Evolutionary conservation across 495 filamentous ascomycete genomes (phyloP), one percentile per base, ranked within the genome.

Genomic region (Pyronema omphalodes): DNA sequence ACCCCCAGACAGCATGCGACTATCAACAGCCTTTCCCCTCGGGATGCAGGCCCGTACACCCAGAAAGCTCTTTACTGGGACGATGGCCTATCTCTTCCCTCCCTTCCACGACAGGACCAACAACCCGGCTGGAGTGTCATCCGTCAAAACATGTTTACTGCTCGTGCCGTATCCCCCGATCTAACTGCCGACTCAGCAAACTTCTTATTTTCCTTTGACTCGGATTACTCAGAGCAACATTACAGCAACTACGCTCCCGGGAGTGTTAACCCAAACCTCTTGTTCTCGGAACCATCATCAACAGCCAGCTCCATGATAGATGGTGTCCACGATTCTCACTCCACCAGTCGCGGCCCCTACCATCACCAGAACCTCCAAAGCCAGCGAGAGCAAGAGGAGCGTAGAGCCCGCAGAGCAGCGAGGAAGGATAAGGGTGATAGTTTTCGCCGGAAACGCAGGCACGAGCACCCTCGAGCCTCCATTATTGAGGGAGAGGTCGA

Each of bases 301-400:
- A 57, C 52, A 8, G 61, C 62, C 9, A 61, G 58, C 17, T 64
- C 61, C 9, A 64, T 64, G 61, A 54, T 63, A 39, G 55, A 55
- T 36, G 60, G 58, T 9, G 36, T 60, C 36, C 44, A 45, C 9
- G 50, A 58, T 40, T 53, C 48, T 33, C 52, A 57, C 17, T 61
- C 48, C 12, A 12, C 48, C 34, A 34, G 36, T 6, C 9, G 59
- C 44, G 23, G 23, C 23, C 62, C 62, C 12, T 64, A 64, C 39
- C 62, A 61, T 9, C 62, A 64, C 14, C 63, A 66, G 35, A 51
- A 67, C 53, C 37, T 67, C 33, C 60, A 66, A 39, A 63, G 59
- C 35, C 55, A 64, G 19, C 57, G 63, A 44, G 63, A 66, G 46
- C 54, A 61, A 44, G 55, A 63, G 19, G 48, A 51, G n/a, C n/a